Evolutionary conservation across 2,329 filamentous ascomycete species (phyloP).

Genomic region (Trematosphaeria pertusa): DNA sequence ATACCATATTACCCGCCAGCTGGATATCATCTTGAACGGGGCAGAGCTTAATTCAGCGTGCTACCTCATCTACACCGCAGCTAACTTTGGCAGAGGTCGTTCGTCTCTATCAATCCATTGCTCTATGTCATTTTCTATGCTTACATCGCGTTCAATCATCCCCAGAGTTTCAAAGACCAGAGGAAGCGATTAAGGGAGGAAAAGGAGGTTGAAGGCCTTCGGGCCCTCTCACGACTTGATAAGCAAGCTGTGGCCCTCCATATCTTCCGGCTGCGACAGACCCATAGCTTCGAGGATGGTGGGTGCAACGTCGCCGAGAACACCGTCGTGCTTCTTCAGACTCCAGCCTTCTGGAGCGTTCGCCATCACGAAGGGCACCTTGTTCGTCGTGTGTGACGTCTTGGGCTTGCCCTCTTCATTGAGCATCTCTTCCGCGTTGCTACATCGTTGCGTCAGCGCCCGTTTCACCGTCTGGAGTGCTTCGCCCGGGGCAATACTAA

Average conservation of each 20-base stretch:
- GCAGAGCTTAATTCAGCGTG: too few relatives aligned
- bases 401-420: conserved; percentile 95
- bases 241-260: conserved; percentile 86
- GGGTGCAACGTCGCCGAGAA: conserved; percentile 97
- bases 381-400: conserved; percentile 97
- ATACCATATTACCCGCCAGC: too few relatives aligned
- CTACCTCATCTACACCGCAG: too few relatives aligned
- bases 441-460: too few relatives aligned
- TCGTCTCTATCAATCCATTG: too few relatives aligned
- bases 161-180: too few relatives aligned
- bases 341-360: conserved; percentile 92
- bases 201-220: too few relatives aligned
- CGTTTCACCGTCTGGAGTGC: conserved; percentile 30
- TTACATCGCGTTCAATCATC: too few relatives aligned
- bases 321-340: conserved; percentile 81
- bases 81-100: too few relatives aligned
- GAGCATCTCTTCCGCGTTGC: conserved; percentile 98
- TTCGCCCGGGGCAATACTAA: not conserved
- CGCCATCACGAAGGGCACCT: conserved; percentile 97
- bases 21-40: too few relatives aligned
- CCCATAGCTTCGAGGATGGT: conserved; percentile 92
- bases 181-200: too few relatives aligned
- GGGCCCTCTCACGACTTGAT: conserved; percentile 68
- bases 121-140: too few relatives aligned
- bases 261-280: conserved; percentile 85